Evolutionary conservation across 148 eudicot species (phyloP).

Genomic region (Diospyros lotus): DNA sequence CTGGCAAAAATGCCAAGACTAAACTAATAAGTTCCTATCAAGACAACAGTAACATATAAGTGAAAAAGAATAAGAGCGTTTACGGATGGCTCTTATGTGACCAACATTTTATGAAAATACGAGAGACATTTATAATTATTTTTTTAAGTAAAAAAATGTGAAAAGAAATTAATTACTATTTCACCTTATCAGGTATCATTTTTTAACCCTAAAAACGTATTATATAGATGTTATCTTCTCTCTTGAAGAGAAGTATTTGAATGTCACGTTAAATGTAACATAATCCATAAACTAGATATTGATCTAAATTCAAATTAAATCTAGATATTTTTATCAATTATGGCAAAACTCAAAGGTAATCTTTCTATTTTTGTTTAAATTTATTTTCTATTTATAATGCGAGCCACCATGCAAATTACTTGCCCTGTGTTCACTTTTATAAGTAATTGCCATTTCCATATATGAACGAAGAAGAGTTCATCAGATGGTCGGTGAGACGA

Average conservation of each 20-base stretch:
- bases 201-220: background rate
- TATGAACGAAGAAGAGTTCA: too few relatives aligned
- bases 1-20: constrained; percentile 27
- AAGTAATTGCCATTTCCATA: too few relatives aligned
- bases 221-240: background rate
- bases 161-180: background rate
- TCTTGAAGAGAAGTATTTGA: background rate
- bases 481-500: too few relatives aligned
- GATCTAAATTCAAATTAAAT: background rate
- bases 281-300: background rate
- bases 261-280: background rate
- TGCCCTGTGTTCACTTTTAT: too few relatives aligned
- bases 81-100: too few relatives aligned
- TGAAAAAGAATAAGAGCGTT: background rate
- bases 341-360: background rate
- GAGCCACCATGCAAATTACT: too few relatives aligned
- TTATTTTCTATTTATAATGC: too few relatives aligned
- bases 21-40: background rate
- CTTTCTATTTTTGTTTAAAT: too few relatives aligned
- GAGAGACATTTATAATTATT: too few relatives aligned
- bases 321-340: background rate
- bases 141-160: too few relatives aligned
- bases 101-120: too few relatives aligned
- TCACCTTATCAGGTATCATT: background rate
- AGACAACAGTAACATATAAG: background rate